These are phyloP conservation scores for Leccinum variabile DNA, from an alignment of 1,284 basidiomycete genomes.

Conservation along the genomic window DNA sequence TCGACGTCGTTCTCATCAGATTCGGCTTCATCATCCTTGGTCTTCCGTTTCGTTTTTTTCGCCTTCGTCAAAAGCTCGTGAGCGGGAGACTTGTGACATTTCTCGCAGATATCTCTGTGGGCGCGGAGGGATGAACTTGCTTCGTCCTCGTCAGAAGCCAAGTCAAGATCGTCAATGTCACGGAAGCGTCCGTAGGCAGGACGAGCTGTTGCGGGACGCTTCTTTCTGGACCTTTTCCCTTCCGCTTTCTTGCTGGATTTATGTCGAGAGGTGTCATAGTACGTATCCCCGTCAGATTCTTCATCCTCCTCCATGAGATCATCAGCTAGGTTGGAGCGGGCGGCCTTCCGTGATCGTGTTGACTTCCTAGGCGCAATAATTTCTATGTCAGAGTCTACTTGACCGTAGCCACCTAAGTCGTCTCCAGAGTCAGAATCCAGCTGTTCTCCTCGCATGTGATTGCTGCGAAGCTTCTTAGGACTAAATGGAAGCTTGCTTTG, in stretches of 20 bases:
- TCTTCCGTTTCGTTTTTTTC: slow-evolving; percentile 43
- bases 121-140: slow-evolving; percentile 52
- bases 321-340: slow-evolving; percentile 39
- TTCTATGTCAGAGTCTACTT: slow-evolving; percentile 38
- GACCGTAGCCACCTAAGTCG: slow-evolving; percentile 37
- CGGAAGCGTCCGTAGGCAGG: slow-evolving; percentile 71
- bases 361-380: slow-evolving; percentile 34
- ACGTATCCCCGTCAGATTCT: slow-evolving; percentile 34
- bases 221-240: slow-evolving; percentile 32
- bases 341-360: slow-evolving; percentile 39
- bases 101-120: slow-evolving; percentile 70
- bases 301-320: slow-evolving; percentile 32
- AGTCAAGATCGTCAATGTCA: slow-evolving; percentile 53
- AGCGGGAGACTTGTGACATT: slow-evolving; percentile 60
- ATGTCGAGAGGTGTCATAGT: slow-evolving; percentile 34
- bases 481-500: slow-evolving; percentile 55
- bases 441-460: slow-evolving; percentile 29
- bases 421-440: slow-evolving; percentile 44
- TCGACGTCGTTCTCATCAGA: slow-evolving; percentile 56
- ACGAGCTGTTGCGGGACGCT: slow-evolving; percentile 44
- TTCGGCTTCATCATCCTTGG: slow-evolving; percentile 39
- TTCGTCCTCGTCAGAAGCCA: slow-evolving; percentile 58
- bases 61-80: slow-evolving; percentile 51
- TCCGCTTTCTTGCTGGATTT: slow-evolving; percentile 14
- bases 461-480: slow-evolving; percentile 53